A percentile compares a stretch with the other conserved stretches of the same genome.
These are phyloP conservation scores for Tetrapisispora nanseiensis DNA, from an alignment of 805 yeast genomes.

Conservation along the genomic window DNA sequence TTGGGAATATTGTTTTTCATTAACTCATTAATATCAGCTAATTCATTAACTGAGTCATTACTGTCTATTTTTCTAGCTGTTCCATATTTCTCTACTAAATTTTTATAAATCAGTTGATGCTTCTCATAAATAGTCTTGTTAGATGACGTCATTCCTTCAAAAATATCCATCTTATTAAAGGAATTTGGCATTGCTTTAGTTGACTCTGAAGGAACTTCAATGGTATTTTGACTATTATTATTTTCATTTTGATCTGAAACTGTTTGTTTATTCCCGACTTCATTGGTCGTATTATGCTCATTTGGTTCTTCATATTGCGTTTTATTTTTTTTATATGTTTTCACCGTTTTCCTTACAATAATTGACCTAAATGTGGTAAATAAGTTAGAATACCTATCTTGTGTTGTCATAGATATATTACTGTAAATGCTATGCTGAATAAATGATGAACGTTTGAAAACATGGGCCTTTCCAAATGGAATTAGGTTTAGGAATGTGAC, in stretches of 20 bases:
- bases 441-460: conserved; percentile 23
- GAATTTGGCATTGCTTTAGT: not conserved
- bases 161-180: not conserved
- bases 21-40: conserved; percentile 4
- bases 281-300: too few relatives aligned
- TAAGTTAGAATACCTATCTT: conserved; percentile 21
- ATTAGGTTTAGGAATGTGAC: conserved; percentile 13
- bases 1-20: conserved; percentile 13
- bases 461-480: conserved; percentile 19
- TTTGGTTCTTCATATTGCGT: not conserved
- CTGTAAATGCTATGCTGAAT: conserved; percentile 17
- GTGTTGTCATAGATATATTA: conserved; percentile 18
- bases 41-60: not conserved
- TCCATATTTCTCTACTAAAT: conserved; percentile 23
- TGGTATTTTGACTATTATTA: too few relatives aligned
- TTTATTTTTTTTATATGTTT: conserved; percentile 5
- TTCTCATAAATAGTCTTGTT: conserved; percentile 8
- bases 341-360: conserved; percentile 16
- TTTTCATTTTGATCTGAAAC: not conserved
- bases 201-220: not conserved
- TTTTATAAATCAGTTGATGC: conserved; percentile 17
- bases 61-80: conserved; percentile 11
- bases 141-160: not conserved
- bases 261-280: too few relatives aligned
- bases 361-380: conserved; percentile 16